Conservation (phyloP, 2,329 filamentous ascomycete genomes). For the Verticillium klebahnii region DNA sequence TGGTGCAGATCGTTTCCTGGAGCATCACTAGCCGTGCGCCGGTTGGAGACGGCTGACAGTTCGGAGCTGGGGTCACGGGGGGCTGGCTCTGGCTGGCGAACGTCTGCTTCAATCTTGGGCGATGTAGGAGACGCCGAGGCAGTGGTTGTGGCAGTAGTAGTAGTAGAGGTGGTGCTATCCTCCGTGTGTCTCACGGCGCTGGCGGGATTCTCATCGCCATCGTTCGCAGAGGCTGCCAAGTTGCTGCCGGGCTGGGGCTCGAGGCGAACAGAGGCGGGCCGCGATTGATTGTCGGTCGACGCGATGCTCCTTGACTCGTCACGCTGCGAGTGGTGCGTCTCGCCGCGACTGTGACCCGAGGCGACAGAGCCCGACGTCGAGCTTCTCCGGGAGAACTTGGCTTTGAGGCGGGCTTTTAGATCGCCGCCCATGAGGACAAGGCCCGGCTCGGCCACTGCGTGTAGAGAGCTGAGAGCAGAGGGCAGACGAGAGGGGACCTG, state of each 20-base stretch:
- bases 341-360: constrained; percentile 22
- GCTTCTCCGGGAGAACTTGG: constrained; percentile 39
- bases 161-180: constrained; percentile 3
- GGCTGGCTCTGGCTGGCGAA: constrained; percentile 7
- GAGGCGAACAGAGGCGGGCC: constrained; percentile 10
- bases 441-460: background rate
- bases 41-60: constrained; percentile 10
- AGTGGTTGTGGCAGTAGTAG: background rate
- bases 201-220: constrained; percentile 3
- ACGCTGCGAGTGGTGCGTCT: constrained; percentile 21
- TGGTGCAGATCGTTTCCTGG: constrained; percentile 29
- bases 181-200: constrained; percentile 7
- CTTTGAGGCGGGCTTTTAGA: constrained; percentile 41
- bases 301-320: constrained; percentile 13
- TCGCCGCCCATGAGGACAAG: constrained; percentile 34
- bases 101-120: constrained; percentile 1
- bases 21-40: constrained; percentile 15
- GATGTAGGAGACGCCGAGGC: background rate
- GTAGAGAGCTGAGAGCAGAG: background rate
- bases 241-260: constrained; percentile 7
- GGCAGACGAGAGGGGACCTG: background rate
- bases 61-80: constrained; percentile 7
- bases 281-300: constrained; percentile 10
- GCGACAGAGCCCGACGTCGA: constrained; percentile 32
- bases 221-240: background rate